phyloP scores from a whole-genome alignment of 805 yeast species.

The Priceomyces fermenticarens region DNA sequence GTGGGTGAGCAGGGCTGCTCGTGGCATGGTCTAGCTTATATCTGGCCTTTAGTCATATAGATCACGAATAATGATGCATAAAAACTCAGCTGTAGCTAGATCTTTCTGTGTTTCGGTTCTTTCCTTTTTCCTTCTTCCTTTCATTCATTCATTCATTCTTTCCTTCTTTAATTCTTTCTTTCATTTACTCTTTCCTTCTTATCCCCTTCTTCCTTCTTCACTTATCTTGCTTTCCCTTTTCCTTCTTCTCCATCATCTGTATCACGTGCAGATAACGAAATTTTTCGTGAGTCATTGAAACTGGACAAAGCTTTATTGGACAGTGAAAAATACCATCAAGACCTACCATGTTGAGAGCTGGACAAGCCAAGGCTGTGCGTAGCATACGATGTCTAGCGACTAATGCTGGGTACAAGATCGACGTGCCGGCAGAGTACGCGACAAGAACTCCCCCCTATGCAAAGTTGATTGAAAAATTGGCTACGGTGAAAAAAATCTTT shows the following conservation, averaged over 20 bases:
- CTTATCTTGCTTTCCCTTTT: too few species aligned
- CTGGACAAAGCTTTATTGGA: background rate
- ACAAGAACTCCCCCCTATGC: slow-evolving; percentile 87
- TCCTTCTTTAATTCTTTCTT: too few species aligned
- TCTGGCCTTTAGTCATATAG: too few species aligned
- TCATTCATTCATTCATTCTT: too few species aligned
- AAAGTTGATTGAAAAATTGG: slow-evolving; percentile 63
- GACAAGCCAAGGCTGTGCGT: slow-evolving; percentile 8
- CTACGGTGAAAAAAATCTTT: slow-evolving; percentile 61
- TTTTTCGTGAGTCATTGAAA: slow-evolving; percentile 2
- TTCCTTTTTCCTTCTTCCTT: too few species aligned
- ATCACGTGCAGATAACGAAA: slow-evolving; percentile 3
- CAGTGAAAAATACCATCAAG: too few species aligned
- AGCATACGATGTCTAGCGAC: slow-evolving; percentile 9
- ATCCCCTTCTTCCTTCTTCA: too few species aligned
- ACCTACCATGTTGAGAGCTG: slow-evolving; percentile 16
- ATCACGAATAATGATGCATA: too few species aligned
- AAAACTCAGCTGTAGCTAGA: too few species aligned
- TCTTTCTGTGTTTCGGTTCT: too few species aligned
- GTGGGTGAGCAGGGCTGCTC: slow-evolving; percentile 74
- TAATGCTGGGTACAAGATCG: slow-evolving; percentile 16
- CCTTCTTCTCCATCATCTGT: too few species aligned
- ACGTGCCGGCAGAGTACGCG: slow-evolving; percentile 57
- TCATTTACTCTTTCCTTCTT: too few species aligned
- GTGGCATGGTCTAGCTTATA: slow-evolving; percentile 35